Conservation (phyloP, 2,329 filamentous ascomycete species). For the Trichoderma guizhouense region DNA sequence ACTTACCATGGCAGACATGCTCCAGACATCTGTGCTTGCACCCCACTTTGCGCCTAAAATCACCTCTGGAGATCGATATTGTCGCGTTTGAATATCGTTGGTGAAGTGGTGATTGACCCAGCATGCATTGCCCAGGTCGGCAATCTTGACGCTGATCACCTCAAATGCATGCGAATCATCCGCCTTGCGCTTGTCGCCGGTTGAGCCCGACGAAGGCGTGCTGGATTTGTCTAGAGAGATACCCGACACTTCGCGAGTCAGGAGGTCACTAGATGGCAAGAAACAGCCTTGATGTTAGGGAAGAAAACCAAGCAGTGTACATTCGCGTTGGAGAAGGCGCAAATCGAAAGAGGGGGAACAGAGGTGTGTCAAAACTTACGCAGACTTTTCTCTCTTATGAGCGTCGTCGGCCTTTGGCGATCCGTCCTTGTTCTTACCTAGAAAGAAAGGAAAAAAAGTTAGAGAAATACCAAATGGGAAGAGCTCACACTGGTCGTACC, state of each 20-base stretch:
- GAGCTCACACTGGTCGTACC: conserved; percentile 46
- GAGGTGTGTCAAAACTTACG: conserved; percentile 61
- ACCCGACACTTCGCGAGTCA: conserved; percentile 89
- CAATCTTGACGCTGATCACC: conserved; percentile 97
- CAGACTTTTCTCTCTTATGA: conserved; percentile 86
- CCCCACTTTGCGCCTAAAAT: conserved; percentile 97
- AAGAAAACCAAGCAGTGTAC: neutral
- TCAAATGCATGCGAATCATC: conserved; percentile 59
- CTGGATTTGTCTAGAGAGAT: conserved; percentile 82
- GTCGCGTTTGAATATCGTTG: conserved; percentile 96
- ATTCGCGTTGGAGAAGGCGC: neutral
- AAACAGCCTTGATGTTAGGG: neutral
- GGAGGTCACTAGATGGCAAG: conserved; percentile 62
- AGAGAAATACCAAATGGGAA: neutral
- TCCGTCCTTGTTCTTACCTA: conserved; percentile 38
- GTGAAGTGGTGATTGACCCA: conserved; percentile 99
- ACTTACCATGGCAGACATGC: conserved; percentile 96
- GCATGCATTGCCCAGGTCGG: conserved; percentile 95
- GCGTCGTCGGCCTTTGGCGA: conserved; percentile 57
- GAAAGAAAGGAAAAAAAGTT: conserved; percentile 22
- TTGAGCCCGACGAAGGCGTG: conserved; percentile 44
- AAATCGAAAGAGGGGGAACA: neutral
- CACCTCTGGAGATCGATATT: conserved; percentile 95
- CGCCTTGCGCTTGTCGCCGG: conserved; percentile 60
- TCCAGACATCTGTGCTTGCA: conserved; percentile 99